Evolutionary conservation across 177 flowering plant genomes (phyloP).

Genomic region (Vitis hybrid): DNA sequence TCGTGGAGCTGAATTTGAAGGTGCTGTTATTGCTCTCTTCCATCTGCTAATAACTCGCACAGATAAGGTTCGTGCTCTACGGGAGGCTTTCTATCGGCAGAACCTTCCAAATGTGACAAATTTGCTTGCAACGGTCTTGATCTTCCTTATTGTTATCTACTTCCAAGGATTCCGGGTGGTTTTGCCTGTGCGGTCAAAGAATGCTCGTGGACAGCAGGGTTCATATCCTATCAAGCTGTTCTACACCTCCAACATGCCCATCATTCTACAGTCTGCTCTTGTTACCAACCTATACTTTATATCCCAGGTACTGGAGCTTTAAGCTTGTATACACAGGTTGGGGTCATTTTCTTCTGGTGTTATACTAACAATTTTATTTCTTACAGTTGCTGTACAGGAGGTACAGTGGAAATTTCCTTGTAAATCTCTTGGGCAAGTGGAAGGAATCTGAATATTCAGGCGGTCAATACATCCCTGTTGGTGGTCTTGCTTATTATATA

Average conservation of each 20-base stretch:
- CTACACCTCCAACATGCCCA: constrained; percentile 98
- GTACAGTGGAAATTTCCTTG: constrained; percentile 46
- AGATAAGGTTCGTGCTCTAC: constrained; percentile 91
- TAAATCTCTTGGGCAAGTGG: constrained; percentile 46
- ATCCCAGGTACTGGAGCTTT: constrained; percentile 62
- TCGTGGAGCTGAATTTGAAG: constrained; percentile 96
- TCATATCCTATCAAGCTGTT: constrained; percentile 94
- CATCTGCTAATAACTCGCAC: constrained; percentile 81
- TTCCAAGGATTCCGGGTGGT: constrained; percentile 99
- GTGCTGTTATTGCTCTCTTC: constrained; percentile 90
- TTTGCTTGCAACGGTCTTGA: constrained; percentile 79
- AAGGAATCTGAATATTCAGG: constrained; percentile 41
- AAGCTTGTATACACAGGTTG: background rate
- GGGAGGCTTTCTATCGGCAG: constrained; percentile 93
- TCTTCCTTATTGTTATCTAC: constrained; percentile 86
- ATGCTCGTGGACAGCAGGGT: constrained; percentile 97
- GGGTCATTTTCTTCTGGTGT: too few relatives aligned
- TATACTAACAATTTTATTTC: background rate
- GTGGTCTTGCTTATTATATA: constrained; percentile 81
- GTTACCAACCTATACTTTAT: constrained; percentile 91
- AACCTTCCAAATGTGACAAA: constrained; percentile 95
- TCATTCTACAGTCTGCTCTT: constrained; percentile 94
- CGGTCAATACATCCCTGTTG: constrained; percentile 86
- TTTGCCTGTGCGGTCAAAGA: constrained; percentile 90
- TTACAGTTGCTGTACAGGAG: constrained; percentile 38